Base-by-base conservation (phyloP, 179 eudicot genomes). In the Silene noctiflora region DNA sequence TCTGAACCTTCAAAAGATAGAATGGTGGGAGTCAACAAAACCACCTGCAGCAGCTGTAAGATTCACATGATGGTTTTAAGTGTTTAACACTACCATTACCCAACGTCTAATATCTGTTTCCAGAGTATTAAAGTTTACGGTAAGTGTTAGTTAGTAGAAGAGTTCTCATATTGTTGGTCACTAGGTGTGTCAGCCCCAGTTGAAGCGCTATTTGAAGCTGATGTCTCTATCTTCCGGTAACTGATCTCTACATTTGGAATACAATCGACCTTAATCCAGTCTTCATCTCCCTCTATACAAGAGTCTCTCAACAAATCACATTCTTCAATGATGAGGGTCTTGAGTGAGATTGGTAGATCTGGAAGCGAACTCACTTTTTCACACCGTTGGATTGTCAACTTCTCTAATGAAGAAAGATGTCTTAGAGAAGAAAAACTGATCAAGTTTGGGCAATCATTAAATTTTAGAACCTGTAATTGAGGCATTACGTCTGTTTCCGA, bases 281-380 rank as follows among this genome's bases (percentile, higher is more conserved):
- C 77, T 55, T 65, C 22, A 62, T 60, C 77, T 16, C 20, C 77
- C 35, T 73, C 73, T 55, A 66, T 64, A 27, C 81, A 78, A 35
- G 67, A 29, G 3, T 67, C 19, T 27, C 59, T 39, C 56, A 78
- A 62, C 70, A 66, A 2, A 58, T 67, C 67, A 73, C 77, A 65
- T 17, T 73, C 81, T 35, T 29, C 19, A 24, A 78, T 48, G 6
- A 64, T 21, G 39, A 78, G 65, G 9, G 76, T 3, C 0, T 72
- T 27, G 10, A 78, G 71, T 12, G 80, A 78, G 5, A 16, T 17
- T 6, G 81, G 75, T 33, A 78, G 55, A 12, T 78, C 58, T 51
- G 81, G 81, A 35, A 78, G 24, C 64, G 72, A 48, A 17, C 39
- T 19, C 51, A 72, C 3, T 53, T 6, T 2, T 33, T 64, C 66